Percentiles rank a stretch among this genome's conserved stretches.
phyloP scores from a whole-genome alignment of 2,329 filamentous ascomycete species.

The Apiospora kogelbergensis region DNA sequence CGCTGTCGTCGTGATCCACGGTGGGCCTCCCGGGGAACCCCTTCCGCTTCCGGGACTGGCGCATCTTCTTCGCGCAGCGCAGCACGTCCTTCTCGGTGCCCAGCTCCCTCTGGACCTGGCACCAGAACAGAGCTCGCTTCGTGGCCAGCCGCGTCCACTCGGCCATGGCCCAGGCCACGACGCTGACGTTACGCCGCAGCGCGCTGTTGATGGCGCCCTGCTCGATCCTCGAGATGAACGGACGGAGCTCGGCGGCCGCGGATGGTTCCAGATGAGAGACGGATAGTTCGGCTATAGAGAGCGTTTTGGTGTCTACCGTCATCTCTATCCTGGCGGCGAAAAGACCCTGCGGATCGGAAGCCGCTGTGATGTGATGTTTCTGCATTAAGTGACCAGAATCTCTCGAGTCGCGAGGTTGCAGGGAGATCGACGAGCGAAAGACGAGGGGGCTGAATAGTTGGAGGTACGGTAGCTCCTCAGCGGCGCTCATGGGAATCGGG shows the following conservation, averaged over 20 bases:
- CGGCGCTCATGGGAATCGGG: slow-evolving; percentile 60
- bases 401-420: slow-evolving; percentile 37
- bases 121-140: slow-evolving; percentile 64
- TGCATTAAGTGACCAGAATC: slow-evolving; percentile 42
- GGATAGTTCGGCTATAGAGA: slow-evolving; percentile 51
- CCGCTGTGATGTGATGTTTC: slow-evolving; percentile 55
- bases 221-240: slow-evolving; percentile 48
- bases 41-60: slow-evolving; percentile 25
- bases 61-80: slow-evolving; percentile 31
- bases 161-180: slow-evolving; percentile 66
- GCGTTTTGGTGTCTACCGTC: slow-evolving; percentile 53
- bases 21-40: slow-evolving; percentile 14
- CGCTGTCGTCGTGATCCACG: slow-evolving; percentile 22
- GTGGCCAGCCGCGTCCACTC: slow-evolving; percentile 65
- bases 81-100: slow-evolving; percentile 32
- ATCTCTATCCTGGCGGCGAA: slow-evolving; percentile 60
- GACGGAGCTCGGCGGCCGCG: slow-evolving; percentile 57
- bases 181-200: slow-evolving; percentile 55
- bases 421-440: slow-evolving; percentile 54
- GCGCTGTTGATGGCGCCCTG: slow-evolving; percentile 40
- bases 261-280: slow-evolving; percentile 57
- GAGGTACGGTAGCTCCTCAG: slow-evolving; percentile 67
- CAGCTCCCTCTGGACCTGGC: slow-evolving; percentile 49
- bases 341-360: slow-evolving; percentile 49
- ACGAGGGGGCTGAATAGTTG: slow-evolving; percentile 69